A percentile compares a stretch with the other conserved stretches of the same genome.
Conservation (phyloP, 441 rosid species). For the Euphorbia celastroides region DNA sequence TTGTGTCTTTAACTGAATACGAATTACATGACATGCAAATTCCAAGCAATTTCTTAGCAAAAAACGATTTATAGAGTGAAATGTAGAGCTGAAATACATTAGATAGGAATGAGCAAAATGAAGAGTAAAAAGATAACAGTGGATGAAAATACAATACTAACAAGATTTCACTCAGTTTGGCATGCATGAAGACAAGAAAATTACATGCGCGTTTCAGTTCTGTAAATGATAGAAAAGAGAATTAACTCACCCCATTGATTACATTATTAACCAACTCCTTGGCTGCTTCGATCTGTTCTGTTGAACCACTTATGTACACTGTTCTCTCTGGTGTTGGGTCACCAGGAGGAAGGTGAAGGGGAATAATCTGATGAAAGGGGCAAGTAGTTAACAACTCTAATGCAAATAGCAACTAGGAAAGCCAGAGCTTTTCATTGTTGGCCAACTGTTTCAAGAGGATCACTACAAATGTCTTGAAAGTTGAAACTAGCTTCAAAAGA, state of each 20-base stretch:
- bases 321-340: conserved; percentile 24
- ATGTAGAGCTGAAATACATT: not conserved
- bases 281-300: conserved; percentile 30
- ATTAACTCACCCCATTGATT: conserved; percentile 22
- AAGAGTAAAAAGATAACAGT: not conserved
- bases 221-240: not conserved
- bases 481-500: not conserved
- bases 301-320: conserved; percentile 22
- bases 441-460: not conserved
- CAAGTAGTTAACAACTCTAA: not conserved
- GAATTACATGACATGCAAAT: not conserved
- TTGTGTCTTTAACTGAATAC: not conserved
- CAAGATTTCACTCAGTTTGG: not conserved
- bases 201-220: not conserved
- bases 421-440: not conserved
- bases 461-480: not conserved
- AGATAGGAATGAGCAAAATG: not conserved
- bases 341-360: conserved; percentile 32
- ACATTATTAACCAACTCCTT: conserved; percentile 26
- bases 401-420: not conserved
- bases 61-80: not conserved
- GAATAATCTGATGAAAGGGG: conserved; percentile 22
- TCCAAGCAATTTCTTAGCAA: not conserved
- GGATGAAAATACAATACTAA: not conserved
- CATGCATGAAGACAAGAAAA: not conserved